Percentiles rank a stretch among this genome's conserved stretches.
Conservation (phyloP, 2,329 filamentous ascomycete genomes). For the Hymenoscyphus fructigenus region DNA sequence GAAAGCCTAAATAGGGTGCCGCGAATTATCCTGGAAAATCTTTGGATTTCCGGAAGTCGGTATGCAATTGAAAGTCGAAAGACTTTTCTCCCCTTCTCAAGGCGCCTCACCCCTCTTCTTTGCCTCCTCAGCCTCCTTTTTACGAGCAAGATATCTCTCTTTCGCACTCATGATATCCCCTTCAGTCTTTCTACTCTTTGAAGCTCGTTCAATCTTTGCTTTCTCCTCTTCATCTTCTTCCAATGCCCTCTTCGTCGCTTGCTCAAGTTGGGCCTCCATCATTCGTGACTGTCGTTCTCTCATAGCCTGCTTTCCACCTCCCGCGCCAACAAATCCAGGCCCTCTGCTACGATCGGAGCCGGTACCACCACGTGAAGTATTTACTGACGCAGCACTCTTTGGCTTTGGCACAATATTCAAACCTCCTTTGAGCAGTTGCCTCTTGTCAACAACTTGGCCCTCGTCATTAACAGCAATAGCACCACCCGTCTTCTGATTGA, state of each 20-base stretch:
- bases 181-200: constrained; percentile 77
- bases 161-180: constrained; percentile 74
- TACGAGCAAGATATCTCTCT: constrained; percentile 77
- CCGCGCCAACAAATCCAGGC: constrained; percentile 44
- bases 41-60: not conserved
- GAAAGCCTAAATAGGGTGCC: not conserved
- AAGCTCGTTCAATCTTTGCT: constrained; percentile 59
- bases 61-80: not conserved
- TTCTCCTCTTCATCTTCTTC: constrained; percentile 67
- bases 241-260: constrained; percentile 67
- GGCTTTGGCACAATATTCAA: constrained; percentile 70
- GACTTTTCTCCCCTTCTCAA: not conserved
- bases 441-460: constrained; percentile 78
- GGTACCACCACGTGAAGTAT: constrained; percentile 22
- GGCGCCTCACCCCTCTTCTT: constrained; percentile 49
- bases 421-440: constrained; percentile 73
- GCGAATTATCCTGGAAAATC: not conserved
- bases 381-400: constrained; percentile 43
- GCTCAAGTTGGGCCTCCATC: constrained; percentile 75
- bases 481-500: constrained; percentile 59
- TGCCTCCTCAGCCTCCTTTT: constrained; percentile 70
- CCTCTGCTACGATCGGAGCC: constrained; percentile 30
- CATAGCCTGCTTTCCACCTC: constrained; percentile 61
- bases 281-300: constrained; percentile 75
- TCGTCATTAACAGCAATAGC: constrained; percentile 75